A percentile compares a stretch with the other conserved stretches of the same genome.
phyloP scores from a whole-genome alignment of 2,329 filamentous ascomycete genomes.

The Fusarium pseudograminearum region DNA sequence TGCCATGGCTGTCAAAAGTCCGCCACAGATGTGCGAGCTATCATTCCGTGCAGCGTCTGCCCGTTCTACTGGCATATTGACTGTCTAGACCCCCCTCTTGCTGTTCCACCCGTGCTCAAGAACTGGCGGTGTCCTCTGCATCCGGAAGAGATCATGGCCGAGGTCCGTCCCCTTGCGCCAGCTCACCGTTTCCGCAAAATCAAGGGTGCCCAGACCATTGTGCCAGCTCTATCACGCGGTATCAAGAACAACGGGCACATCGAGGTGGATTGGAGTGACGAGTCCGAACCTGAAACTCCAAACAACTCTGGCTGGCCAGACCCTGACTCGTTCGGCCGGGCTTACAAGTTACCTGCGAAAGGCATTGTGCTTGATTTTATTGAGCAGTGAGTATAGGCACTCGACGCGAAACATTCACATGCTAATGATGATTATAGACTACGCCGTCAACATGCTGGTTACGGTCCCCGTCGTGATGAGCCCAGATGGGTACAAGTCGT shows the following conservation, averaged over 20 bases:
- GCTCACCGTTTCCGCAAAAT: constrained; percentile 72
- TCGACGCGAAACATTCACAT: not conserved
- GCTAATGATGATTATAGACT: constrained; percentile 49
- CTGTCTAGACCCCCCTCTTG: constrained; percentile 86
- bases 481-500: constrained; percentile 49
- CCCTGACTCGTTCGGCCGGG: constrained; percentile 70
- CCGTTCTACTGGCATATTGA: constrained; percentile 89
- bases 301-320: constrained; percentile 69
- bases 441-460: constrained; percentile 55
- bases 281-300: constrained; percentile 68
- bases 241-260: constrained; percentile 78
- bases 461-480: constrained; percentile 50
- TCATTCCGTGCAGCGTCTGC: constrained; percentile 90
- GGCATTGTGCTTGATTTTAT: constrained; percentile 81
- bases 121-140: constrained; percentile 94
- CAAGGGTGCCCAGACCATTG: constrained; percentile 65
- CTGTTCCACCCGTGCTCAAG: constrained; percentile 79
- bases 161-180: constrained; percentile 68
- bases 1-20: constrained; percentile 81
- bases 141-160: constrained; percentile 77
- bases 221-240: constrained; percentile 70
- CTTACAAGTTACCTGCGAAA: constrained; percentile 72
- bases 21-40: constrained; percentile 70
- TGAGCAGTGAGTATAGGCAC: constrained; percentile 62
- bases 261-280: constrained; percentile 72